Conservation (phyloP, 257 asterid genomes). For the Rhazya stricta region DNA sequence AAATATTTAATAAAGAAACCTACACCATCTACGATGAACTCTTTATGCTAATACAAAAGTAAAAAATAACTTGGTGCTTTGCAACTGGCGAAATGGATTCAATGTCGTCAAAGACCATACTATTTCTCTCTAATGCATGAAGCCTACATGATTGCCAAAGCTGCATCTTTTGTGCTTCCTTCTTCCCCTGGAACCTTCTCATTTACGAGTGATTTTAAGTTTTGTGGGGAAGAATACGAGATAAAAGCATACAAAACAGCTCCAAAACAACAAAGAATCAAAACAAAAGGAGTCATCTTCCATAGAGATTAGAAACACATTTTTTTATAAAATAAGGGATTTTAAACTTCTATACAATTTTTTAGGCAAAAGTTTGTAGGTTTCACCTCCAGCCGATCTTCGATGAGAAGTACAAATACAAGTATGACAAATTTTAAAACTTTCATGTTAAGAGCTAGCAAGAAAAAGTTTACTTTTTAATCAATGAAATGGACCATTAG, state of each 20-base stretch:
- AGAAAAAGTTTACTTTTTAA: not conserved
- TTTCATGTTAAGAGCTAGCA: too few species aligned
- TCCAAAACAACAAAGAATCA: not conserved
- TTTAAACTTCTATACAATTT: not conserved
- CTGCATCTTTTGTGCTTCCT: not conserved
- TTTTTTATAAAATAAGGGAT: too few species aligned
- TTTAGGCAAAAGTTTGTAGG: not conserved
- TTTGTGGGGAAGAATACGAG: not conserved
- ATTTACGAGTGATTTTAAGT: not conserved
- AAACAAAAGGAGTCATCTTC: not conserved
- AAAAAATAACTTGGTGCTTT: not conserved
- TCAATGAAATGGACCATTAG: not conserved
- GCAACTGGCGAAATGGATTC: not conserved
- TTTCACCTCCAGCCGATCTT: not conserved
- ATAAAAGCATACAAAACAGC: too few species aligned
- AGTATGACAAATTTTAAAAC: not conserved
- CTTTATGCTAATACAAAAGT: not conserved
- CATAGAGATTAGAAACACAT: not conserved
- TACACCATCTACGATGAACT: not conserved
- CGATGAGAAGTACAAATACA: not conserved
- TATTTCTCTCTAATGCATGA: not conserved
- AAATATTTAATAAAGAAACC: not conserved
- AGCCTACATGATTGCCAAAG: not conserved
- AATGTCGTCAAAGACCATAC: not conserved
- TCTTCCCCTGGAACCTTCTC: not conserved